Conservation (phyloP, 106 monocot species). For the Hemerocallis citrina region DNA sequence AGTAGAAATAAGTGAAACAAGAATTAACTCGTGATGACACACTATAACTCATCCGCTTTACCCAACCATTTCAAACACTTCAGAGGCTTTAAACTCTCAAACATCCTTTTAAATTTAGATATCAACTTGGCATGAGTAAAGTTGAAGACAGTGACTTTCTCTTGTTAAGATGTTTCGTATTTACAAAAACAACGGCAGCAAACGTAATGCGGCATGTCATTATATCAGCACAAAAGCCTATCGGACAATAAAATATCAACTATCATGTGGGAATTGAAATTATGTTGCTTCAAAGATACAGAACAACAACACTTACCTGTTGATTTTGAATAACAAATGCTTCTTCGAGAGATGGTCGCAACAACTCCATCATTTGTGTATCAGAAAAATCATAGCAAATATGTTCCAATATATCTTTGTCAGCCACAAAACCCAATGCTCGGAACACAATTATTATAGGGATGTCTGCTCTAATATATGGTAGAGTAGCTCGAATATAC, state of each 20-base stretch:
- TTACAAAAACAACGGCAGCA: no score
- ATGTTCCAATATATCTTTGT: constrained; percentile 95
- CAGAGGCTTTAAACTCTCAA: neutral
- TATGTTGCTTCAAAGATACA: no score
- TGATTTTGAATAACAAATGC: constrained; percentile 99
- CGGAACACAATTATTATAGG: constrained; percentile 97
- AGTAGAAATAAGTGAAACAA: no score
- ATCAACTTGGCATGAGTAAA: no score
- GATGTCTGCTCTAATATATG: constrained; percentile 88
- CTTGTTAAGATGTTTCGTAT: neutral
- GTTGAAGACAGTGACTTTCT: neutral
- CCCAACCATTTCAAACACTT: neutral
- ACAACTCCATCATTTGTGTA: constrained; percentile 96
- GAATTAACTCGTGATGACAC: no score
- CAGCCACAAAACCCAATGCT: constrained; percentile 97
- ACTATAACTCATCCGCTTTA: neutral
- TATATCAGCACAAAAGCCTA: no score
- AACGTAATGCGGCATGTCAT: no score
- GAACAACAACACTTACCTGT: constrained; percentile 37
- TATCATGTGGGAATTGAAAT: no score
- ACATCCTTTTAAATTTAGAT: neutral
- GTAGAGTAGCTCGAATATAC: constrained; percentile 94
- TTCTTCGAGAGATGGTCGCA: constrained; percentile 93
- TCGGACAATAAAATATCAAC: no score
- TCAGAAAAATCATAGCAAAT: constrained; percentile 99